A percentile compares a stretch with the other conserved stretches of the same genome.
Conservation (phyloP, 106 monocot species). For the Narthecium ossifragum region DNA sequence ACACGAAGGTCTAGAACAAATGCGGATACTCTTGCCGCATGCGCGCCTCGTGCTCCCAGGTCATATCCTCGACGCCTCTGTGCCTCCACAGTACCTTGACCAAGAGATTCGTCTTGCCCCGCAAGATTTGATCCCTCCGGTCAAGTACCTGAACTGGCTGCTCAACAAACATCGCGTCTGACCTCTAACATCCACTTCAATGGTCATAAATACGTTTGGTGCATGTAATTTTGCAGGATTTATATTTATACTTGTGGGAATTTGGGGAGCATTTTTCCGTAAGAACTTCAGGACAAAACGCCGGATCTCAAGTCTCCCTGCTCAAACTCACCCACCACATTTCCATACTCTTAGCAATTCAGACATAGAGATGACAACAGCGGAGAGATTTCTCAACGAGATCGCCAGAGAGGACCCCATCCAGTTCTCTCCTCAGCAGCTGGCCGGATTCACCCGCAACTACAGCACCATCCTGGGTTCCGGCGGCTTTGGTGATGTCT, state of each 20-base stretch:
- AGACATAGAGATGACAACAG: not conserved
- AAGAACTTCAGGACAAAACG: not conserved
- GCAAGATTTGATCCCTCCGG: no score
- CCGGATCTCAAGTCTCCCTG: not conserved
- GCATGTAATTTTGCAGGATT: not conserved
- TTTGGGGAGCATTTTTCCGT: not conserved
- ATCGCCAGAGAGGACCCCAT: slow-evolving; percentile 9
- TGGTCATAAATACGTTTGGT: no score
- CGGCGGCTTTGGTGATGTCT: slow-evolving; percentile 15
- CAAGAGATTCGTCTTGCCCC: no score
- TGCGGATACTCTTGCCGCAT: no score
- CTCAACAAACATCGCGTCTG: no score
- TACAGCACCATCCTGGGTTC: slow-evolving; percentile 1
- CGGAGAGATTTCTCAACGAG: slow-evolving; percentile 8
- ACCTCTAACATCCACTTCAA: no score
- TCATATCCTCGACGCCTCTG: no score
- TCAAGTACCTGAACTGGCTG: no score
- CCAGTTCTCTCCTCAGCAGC: slow-evolving; percentile 7
- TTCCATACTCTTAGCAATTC: not conserved
- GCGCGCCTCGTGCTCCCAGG: no score
- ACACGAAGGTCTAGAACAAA: no score
- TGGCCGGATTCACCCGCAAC: slow-evolving; percentile 6
- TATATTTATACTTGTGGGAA: not conserved
- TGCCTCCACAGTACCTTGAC: no score
- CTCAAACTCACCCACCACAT: not conserved